phyloP scores from a whole-genome alignment of 495 filamentous ascomycete species.

The Neurospora cerealis region DNA sequence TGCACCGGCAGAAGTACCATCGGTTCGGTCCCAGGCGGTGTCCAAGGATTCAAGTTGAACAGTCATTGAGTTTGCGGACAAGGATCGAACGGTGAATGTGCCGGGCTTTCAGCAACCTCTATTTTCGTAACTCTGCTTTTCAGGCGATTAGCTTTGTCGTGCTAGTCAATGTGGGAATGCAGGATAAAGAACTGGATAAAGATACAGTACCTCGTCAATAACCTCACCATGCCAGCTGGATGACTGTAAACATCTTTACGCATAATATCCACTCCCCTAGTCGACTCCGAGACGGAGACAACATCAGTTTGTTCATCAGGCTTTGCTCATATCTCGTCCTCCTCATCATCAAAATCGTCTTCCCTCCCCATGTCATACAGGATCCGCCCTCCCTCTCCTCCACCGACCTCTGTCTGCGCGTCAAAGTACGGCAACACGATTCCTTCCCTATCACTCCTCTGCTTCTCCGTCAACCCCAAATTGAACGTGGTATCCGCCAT shows the following conservation, averaged over 20 bases:
- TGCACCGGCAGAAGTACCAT: background rate
- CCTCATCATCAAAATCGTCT: slow-evolving; percentile 98
- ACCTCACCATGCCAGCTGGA: background rate
- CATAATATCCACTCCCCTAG: background rate
- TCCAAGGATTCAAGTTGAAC: background rate
- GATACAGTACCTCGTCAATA: background rate
- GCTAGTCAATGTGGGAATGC: background rate
- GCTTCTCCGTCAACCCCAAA: slow-evolving; percentile 80
- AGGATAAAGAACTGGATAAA: background rate
- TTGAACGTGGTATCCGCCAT: slow-evolving; percentile 63
- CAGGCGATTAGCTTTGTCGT: background rate
- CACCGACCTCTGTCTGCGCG: slow-evolving; percentile 70
- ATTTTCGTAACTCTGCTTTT: background rate
- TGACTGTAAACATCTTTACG: background rate
- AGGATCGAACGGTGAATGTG: background rate
- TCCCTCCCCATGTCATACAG: slow-evolving; percentile 93
- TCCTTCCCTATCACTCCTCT: slow-evolving; percentile 72
- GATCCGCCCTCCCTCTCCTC: slow-evolving; percentile 79
- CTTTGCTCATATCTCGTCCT: slow-evolving; percentile 73
- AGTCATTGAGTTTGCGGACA: background rate
- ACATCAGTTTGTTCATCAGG: background rate
- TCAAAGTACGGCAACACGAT: slow-evolving; percentile 93
- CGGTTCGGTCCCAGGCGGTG: background rate
- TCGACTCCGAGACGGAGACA: background rate
- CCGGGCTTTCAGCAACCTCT: background rate